Evolutionary conservation across 129 eudicot species (phyloP).

Genomic region (Scalesia atractyloides): DNA sequence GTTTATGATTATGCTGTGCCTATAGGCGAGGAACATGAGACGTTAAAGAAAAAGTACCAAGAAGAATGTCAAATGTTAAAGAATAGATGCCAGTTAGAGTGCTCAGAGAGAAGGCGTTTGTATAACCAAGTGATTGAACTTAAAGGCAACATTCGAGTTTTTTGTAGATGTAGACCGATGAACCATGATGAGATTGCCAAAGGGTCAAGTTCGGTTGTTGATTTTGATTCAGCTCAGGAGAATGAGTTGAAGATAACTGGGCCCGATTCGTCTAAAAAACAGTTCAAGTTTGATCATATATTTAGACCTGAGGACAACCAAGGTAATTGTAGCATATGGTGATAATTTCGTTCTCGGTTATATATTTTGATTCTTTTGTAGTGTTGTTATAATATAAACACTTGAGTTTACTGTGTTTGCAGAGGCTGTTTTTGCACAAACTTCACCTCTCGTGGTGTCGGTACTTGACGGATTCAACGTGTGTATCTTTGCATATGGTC

Average conservation of each 20-base stretch:
- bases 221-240: conserved; percentile 71
- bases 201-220: conserved; percentile 63
- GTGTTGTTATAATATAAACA: not conserved
- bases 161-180: conserved; percentile 86
- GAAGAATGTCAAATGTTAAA: conserved; percentile 56
- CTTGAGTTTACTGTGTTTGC: conserved; percentile 33
- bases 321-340: conserved; percentile 43
- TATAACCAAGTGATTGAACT: conserved; percentile 96
- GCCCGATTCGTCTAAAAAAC: conserved; percentile 74
- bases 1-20: conserved; percentile 12
- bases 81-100: conserved; percentile 67
- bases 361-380: not conserved
- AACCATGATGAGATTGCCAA: conserved; percentile 69
- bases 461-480: conserved; percentile 94
- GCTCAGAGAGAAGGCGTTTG: conserved; percentile 62
- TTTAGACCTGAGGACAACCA: conserved; percentile 83
- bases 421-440: conserved; percentile 78
- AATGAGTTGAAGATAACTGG: conserved; percentile 69
- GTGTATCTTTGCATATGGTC: conserved; percentile 95
- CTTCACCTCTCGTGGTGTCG: conserved; percentile 77
- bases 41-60: conserved; percentile 57
- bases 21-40: conserved; percentile 57
- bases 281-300: conserved; percentile 85
- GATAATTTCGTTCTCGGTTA: not conserved
- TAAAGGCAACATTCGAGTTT: conserved; percentile 91